Percentiles rank a stretch among this genome's conserved stretches.
Conservation (phyloP, 2,329 filamentous ascomycete species). For the Fusarium paranaense region DNA sequence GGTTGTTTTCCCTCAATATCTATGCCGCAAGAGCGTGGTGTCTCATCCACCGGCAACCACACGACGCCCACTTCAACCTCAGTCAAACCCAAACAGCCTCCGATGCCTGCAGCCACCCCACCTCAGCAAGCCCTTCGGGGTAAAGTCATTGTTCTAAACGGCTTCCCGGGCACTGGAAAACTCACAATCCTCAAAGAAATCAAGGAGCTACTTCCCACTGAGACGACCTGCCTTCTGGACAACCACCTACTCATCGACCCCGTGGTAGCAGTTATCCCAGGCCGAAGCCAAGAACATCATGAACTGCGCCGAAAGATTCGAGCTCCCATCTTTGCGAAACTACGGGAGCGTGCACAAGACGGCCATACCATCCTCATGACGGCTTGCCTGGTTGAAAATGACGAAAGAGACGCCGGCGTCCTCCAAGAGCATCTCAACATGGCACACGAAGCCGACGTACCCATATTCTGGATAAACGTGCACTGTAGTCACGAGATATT, state of each 20-base stretch:
- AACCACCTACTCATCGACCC: constrained; percentile 40
- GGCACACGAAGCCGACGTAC: background rate
- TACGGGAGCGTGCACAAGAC: constrained; percentile 10
- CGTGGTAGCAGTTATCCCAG: constrained; percentile 16
- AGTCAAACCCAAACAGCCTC: background rate
- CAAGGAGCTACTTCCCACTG: constrained; percentile 12
- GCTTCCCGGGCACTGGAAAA: constrained; percentile 37
- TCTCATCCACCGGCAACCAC: background rate
- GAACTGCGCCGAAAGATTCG: constrained; percentile 29
- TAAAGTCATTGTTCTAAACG: constrained; percentile 33
- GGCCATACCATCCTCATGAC: constrained; percentile 31
- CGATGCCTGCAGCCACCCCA: background rate
- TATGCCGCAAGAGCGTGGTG: background rate
- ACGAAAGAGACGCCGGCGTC: constrained; percentile 6
- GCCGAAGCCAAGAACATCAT: constrained; percentile 30
- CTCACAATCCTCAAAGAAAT: constrained; percentile 30
- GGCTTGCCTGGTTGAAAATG: constrained; percentile 24
- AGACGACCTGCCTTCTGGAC: constrained; percentile 27
- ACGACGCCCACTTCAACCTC: background rate
- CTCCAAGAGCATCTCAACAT: constrained; percentile 32
- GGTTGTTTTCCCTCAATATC: background rate
- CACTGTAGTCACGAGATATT: background rate
- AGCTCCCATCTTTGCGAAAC: constrained; percentile 24
- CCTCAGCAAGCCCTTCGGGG: background rate
- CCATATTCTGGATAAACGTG: constrained; percentile 29